Evolutionary conservation across 805 yeast species (phyloP).

Genomic region (Wickerhamomyces bovis): DNA sequence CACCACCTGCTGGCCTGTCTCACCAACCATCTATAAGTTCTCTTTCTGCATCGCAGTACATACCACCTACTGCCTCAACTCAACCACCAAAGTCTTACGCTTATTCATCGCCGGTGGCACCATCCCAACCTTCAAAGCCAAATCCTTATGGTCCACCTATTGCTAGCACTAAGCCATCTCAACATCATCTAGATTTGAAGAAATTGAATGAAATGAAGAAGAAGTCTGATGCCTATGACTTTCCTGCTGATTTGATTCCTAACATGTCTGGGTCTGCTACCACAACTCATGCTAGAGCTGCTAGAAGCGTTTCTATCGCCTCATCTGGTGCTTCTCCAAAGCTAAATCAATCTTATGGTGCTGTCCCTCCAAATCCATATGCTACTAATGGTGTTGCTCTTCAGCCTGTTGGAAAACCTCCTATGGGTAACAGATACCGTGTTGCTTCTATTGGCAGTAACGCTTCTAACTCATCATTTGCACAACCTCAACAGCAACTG

Average conservation of each 20-base stretch:
- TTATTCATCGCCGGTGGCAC: neutral
- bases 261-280: neutral
- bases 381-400: constrained; percentile 1
- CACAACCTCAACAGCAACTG: constrained; percentile 4
- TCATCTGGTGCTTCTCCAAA: constrained; percentile 2
- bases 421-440: neutral
- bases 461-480: neutral
- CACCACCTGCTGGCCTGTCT: constrained; percentile 7
- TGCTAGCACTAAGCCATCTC: neutral
- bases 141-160: neutral
- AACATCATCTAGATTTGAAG: neutral
- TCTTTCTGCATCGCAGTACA: constrained; percentile 1
- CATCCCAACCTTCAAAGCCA: neutral
- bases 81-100: neutral
- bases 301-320: constrained; percentile 7
- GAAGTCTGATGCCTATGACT: constrained; percentile 42
- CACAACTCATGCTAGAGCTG: constrained; percentile 8
- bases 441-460: neutral
- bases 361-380: constrained; percentile 14
- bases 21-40: constrained; percentile 15
- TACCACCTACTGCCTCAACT: neutral
- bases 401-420: neutral
- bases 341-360: constrained; percentile 21
- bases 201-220: constrained; percentile 25
- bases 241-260: constrained; percentile 19